Base-by-base conservation (phyloP, 495 filamentous ascomycete species). In the Choiromyces venosus region DNA sequence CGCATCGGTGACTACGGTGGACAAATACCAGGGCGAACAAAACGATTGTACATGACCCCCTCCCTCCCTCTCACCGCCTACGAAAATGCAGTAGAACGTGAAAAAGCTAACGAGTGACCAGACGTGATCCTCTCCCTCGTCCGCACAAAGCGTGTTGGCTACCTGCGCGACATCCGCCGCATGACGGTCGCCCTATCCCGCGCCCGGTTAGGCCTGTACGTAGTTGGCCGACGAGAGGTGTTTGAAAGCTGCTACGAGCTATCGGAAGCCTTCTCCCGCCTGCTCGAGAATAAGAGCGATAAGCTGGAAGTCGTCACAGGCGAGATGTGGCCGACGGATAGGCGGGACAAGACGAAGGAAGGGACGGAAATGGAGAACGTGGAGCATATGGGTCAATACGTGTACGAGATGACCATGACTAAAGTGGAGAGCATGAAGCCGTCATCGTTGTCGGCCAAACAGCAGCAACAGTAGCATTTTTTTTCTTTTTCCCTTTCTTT, bases 11-110 rank as follows among this genome's bases (percentile, higher is more conserved):
- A 92, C 91, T 1, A 98, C 96, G 25, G 96, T 99, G 70, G 95
- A 99, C 83, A 96, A 96, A 82, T 99, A 97, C 78, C 95, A 99
- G 85, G 95, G 95, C 76, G 96, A 98, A 86, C 95, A 99, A 84
- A 99, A 98, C 83, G 95, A 97, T 79, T 98, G 93, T 96, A 84
- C 88, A 92, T 87, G 78, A 35, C 71, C 44, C 65, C 36, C 25
- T 25, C 33, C 42, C 40, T 16, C 19, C 40, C 44, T 0, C 21
- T 25, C 4, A 25, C 37, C 19, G 38, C 25, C 36, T 61, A 16
- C 10, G 25, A 6, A 33, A 33, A 16, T 10, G 14, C 52, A n/a
- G n/a, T n/a, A n/a, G n/a, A n/a, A n/a, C n/a, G n/a, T n/a, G n/a
- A 52, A 37, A n/a, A 64, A 14, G 19, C 40, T 77, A 69, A 74